Evolutionary conservation across 768 basidiomycete genomes (phyloP).

Genomic region (Suillus tomentosus): DNA sequence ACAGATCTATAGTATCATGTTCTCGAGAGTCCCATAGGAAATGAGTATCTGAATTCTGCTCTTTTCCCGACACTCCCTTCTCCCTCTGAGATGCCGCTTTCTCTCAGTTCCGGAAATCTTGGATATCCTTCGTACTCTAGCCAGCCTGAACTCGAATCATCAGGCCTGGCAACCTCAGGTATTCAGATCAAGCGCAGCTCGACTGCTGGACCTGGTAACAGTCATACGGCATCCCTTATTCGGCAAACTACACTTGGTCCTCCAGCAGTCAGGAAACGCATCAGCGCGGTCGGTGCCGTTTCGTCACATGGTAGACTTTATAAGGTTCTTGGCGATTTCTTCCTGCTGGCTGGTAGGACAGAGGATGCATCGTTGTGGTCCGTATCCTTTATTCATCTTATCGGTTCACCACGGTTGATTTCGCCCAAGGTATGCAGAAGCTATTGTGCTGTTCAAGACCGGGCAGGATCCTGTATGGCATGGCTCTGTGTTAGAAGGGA

Average conservation of each 20-base stretch:
- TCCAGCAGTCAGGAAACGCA: constrained; percentile 55
- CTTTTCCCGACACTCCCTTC: constrained; percentile 65
- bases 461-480: constrained; percentile 86
- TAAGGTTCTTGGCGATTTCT: constrained; percentile 89
- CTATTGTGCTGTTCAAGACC: constrained; percentile 71
- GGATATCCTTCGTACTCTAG: constrained; percentile 54
- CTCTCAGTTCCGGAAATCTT: constrained; percentile 49
- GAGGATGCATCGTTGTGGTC: constrained; percentile 84
- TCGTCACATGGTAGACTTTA: constrained; percentile 84
- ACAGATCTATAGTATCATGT: constrained; percentile 59
- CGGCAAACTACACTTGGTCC: constrained; percentile 54
- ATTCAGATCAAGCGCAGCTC: constrained; percentile 56
- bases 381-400: constrained; percentile 21
- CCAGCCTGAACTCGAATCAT: constrained; percentile 51
- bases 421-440: constrained; percentile 77
- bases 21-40: constrained; percentile 81
- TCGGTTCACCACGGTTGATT: constrained; percentile 16
- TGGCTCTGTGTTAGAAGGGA: constrained; percentile 83
- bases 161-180: constrained; percentile 27
- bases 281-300: constrained; percentile 62
- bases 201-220: constrained; percentile 40
- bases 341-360: constrained; percentile 81
- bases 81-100: constrained; percentile 58
- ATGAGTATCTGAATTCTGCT: constrained; percentile 78
- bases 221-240: constrained; percentile 22